Evolutionary conservation across 78 protist genomes (phyloP), one percentile per base, ranked within the genome.

Genomic region (Dictyostelium intermedium): DNA sequence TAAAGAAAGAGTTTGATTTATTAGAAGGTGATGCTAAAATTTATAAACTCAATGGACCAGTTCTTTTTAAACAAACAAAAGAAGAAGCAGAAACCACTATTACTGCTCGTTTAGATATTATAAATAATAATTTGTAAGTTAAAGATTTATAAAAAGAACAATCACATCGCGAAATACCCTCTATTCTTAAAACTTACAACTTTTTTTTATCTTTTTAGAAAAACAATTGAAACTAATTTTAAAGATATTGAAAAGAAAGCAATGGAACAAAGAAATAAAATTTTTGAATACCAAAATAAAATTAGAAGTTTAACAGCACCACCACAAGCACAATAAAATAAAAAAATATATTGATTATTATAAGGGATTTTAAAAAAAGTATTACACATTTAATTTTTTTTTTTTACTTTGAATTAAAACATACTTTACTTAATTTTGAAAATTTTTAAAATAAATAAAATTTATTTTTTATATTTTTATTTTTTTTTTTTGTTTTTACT

Each of bases 1-100:
- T 92, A 72, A 83, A 84, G 50, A 92, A 92, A 82, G 96, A 92
- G n/a, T 86, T 92, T 74, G 96, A 92, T 63, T 45, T 92, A 43
- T 70, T 92, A 27, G 96, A 92, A 20, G 39, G 27, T 1, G 92
- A 92, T 1, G 91, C 93, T 0, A 86, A 84, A 25, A 84, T 92
- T 39, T 92, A 81, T 41, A 92, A 92, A 56, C 37, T 92, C 2
- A 84, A 76, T 56, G 96, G 96, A 30, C 96, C 96, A 47, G 96
- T 86, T 70, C 72, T 92, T 35, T 86, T 92, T 86, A 92, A 92
- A 73, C 91, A 92, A 80, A 80, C 91, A 47, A 92, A 83, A 73
- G 73, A 30, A 20, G 96, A 91, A 73, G 95, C 94, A 23, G 94
- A 80, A 34, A 45, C 63, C 9, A 89, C 72, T 45, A 89, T 89